phyloP scores from a whole-genome alignment of 768 basidiomycete species.

The Obba rivulosa region DNA sequence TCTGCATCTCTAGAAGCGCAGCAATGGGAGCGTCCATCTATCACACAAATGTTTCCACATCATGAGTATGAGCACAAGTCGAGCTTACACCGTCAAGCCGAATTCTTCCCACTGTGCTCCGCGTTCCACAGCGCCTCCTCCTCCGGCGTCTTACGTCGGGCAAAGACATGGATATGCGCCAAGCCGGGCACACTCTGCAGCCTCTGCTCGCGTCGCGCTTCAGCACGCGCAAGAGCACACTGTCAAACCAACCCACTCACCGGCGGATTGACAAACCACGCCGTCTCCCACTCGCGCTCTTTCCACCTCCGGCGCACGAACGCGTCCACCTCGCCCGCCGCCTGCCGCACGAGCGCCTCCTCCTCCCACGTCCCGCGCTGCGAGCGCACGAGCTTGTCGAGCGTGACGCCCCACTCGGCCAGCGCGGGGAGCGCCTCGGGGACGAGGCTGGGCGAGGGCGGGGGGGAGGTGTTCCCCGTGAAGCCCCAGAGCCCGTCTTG shows the following conservation, averaged over 20 bases:
- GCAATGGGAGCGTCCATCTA: too few species aligned
- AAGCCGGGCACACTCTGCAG: conserved; percentile 78
- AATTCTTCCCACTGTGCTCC: not conserved
- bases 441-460: conserved; percentile 56
- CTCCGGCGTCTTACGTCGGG: conserved; percentile 41
- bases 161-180: conserved; percentile 87
- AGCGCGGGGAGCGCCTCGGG: conserved; percentile 55
- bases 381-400: conserved; percentile 54
- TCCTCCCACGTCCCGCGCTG: conserved; percentile 47
- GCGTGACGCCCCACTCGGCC: conserved; percentile 65
- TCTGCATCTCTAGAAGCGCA: too few species aligned
- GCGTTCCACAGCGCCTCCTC: conserved; percentile 10
- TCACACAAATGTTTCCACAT: too few species aligned
- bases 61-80: too few species aligned
- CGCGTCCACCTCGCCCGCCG: conserved; percentile 51
- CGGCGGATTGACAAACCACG: conserved; percentile 88
- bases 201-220: conserved; percentile 40
- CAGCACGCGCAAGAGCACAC: not conserved
- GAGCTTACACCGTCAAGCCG: too few species aligned
- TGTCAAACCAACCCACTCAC: conserved; percentile 36
- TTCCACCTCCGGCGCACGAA: conserved; percentile 66
- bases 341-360: conserved; percentile 41
- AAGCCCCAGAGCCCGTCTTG: conserved; percentile 84
- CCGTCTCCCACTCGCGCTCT: conserved; percentile 79
- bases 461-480: conserved; percentile 50